These are phyloP conservation scores for Coriolopsis trogii DNA, from an alignment of 1,284 basidiomycete species.

Conservation along the genomic window DNA sequence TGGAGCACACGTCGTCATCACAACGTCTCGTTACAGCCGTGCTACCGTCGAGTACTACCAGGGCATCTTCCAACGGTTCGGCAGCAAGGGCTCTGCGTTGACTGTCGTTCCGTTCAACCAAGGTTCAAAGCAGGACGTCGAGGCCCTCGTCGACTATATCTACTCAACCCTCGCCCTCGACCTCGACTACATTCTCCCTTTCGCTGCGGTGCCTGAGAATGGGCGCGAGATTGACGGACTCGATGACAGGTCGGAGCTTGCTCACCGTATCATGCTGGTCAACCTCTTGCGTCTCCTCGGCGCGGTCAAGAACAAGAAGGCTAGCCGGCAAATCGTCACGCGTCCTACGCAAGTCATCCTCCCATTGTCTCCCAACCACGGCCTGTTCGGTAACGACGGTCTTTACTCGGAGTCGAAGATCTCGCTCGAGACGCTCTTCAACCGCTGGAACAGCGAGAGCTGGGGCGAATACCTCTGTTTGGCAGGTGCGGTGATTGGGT, in stretches of 20 bases:
- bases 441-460: constrained; percentile 97
- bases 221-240: constrained; percentile 97
- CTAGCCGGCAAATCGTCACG: constrained; percentile 93
- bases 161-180: constrained; percentile 94
- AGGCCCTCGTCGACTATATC: constrained; percentile 97
- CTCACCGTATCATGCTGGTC: constrained; percentile 95
- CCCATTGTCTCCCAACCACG: constrained; percentile 97
- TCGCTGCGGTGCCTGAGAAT: constrained; percentile 98
- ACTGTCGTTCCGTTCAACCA: constrained; percentile 99
- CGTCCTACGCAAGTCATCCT: constrained; percentile 98
- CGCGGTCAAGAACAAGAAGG: constrained; percentile 98
- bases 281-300: constrained; percentile 96
- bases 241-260: constrained; percentile 97
- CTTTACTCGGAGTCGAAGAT: constrained; percentile 99
- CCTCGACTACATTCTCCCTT: constrained; percentile 97
- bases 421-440: constrained; percentile 96
- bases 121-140: constrained; percentile 96
- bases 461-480: constrained; percentile 99
- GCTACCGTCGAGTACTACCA: constrained; percentile 98
- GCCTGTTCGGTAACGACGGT: constrained; percentile 97
- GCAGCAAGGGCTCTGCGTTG: constrained; percentile 92
- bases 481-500: constrained; percentile 98
- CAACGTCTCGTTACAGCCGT: constrained; percentile 94
- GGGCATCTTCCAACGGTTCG: constrained; percentile 94
- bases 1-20: constrained; percentile 95